Conservation (phyloP, 495 filamentous ascomycete species). For the Xylaria castorea region DNA sequence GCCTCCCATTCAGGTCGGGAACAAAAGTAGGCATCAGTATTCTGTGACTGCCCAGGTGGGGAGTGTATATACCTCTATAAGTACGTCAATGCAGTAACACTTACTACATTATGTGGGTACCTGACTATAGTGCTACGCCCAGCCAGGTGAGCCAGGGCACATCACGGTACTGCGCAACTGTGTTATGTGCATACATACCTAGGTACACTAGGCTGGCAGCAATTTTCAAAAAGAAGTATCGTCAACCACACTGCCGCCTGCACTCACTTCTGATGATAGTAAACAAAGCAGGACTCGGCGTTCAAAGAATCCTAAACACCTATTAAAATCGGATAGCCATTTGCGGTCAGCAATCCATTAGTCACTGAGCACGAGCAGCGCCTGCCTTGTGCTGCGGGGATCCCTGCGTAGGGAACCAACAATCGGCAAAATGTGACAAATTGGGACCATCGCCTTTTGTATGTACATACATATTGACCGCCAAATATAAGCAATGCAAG, state of each 20-base stretch:
- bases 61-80: not conserved
- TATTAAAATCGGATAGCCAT: not conserved
- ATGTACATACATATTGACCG: not conserved
- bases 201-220: not conserved
- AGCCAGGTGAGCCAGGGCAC: not conserved
- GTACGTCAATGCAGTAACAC: not conserved
- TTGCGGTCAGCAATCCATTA: not conserved
- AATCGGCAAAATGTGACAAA: conserved; percentile 11
- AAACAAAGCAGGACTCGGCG: not conserved
- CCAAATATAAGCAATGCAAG: not conserved
- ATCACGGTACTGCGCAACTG: too few relatives aligned
- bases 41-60: too few relatives aligned
- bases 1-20: not conserved
- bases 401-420: conserved; percentile 13
- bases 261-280: not conserved
- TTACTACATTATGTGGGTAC: too few relatives aligned
- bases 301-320: not conserved
- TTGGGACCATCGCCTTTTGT: not conserved
- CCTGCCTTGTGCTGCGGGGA: conserved; percentile 14
- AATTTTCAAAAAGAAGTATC: not conserved
- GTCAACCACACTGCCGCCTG: not conserved
- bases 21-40: conserved; percentile 13
- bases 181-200: not conserved
- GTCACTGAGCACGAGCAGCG: not conserved
- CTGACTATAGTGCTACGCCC: not conserved